Evolutionary conservation across 2,329 filamentous ascomycete species (phyloP).

Genomic region (Neonectria neomacrospora): DNA sequence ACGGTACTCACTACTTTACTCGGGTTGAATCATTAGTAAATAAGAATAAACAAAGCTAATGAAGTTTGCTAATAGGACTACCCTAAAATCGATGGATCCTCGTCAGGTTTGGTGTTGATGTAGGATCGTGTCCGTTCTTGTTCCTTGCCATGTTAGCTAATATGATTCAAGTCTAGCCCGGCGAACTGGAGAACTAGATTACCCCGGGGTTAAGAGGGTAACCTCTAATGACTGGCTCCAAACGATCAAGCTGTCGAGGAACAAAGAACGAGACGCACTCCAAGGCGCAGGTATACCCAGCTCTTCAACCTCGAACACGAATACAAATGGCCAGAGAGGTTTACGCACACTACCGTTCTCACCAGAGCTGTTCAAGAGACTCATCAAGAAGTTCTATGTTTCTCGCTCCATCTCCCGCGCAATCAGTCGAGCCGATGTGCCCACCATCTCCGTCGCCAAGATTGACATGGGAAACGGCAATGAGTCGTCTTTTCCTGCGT

Average conservation of each 20-base stretch:
- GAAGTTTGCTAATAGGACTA: not conserved
- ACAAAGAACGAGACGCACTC: not conserved
- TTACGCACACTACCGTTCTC: conserved; percentile 15
- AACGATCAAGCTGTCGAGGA: not conserved
- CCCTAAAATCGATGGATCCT: conserved; percentile 1
- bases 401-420: not conserved
- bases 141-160: not conserved
- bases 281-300: too few relatives aligned
- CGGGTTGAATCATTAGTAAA: not conserved
- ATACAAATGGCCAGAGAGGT: not conserved
- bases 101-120: conserved; percentile 18
- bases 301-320: not conserved
- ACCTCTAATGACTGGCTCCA: not conserved
- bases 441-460: conserved; percentile 3
- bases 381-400: conserved; percentile 6
- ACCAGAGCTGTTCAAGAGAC: not conserved
- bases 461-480: conserved; percentile 13
- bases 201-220: not conserved
- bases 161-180: not conserved
- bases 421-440: conserved; percentile 15
- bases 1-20: not conserved
- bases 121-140: not conserved
- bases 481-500: not conserved
- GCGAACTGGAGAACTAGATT: not conserved
- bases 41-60: accelerated